Conservation (phyloP, 306 rosid species). For the Trifolium repens region DNA sequence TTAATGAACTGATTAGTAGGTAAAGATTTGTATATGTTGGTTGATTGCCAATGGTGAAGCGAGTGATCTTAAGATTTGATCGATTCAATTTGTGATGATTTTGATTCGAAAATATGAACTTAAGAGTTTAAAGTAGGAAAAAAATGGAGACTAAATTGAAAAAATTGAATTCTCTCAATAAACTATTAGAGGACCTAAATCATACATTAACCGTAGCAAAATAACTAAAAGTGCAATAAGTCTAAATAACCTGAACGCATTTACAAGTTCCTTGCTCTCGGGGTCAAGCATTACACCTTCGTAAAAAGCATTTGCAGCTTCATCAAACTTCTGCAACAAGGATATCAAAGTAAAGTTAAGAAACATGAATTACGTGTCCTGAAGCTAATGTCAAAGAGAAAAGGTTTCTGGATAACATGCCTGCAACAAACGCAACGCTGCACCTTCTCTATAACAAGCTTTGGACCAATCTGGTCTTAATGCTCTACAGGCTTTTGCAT, state of each 20-base stretch:
- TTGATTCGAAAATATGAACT: background rate
- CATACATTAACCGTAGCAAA: background rate
- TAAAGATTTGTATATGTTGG: constrained; percentile 11
- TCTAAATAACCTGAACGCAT: constrained; percentile 78
- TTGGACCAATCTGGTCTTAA: constrained; percentile 92
- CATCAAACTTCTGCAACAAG: constrained; percentile 80
- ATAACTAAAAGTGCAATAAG: background rate
- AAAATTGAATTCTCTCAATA: background rate
- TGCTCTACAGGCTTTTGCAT: constrained; percentile 86
- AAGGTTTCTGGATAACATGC: constrained; percentile 50
- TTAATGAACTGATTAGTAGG: background rate
- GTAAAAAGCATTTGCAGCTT: constrained; percentile 90
- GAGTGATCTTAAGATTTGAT: background rate
- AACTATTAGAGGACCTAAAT: background rate
- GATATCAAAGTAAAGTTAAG: constrained; percentile 33
- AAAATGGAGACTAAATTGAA: background rate
- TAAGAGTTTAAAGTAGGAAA: background rate
- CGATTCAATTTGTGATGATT: constrained; percentile 1
- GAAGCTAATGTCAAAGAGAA: constrained; percentile 22
- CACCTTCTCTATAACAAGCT: constrained; percentile 97
- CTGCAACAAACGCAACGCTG: constrained; percentile 88
- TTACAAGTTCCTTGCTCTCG: constrained; percentile 76
- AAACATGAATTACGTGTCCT: constrained; percentile 13
- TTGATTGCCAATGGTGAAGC: background rate
- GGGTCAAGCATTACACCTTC: constrained; percentile 90